Percentiles rank a stretch among this genome's conserved stretches.
Evolutionary conservation across 495 filamentous ascomycete species (phyloP).

Genomic region (Talaromyces trachyspermus): DNA sequence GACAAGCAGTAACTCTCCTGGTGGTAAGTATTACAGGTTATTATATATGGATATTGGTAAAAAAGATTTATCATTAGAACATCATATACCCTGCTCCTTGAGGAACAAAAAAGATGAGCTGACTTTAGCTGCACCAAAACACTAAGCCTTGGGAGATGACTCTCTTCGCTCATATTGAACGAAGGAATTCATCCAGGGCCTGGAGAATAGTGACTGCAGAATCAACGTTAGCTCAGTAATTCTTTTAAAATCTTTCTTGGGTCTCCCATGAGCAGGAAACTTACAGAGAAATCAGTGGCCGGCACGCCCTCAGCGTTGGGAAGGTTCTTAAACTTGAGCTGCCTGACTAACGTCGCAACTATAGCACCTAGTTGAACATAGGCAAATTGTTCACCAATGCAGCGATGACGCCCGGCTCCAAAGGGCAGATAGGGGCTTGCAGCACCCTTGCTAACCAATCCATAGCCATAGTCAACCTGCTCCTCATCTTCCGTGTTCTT

Average conservation of each 20-base stretch:
- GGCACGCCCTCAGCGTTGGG: constrained; percentile 62
- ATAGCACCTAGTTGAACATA: constrained; percentile 88
- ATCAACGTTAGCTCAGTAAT: background rate
- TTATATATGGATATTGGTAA: background rate
- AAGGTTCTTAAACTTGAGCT: constrained; percentile 66
- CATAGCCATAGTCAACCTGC: constrained; percentile 83
- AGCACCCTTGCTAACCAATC: constrained; percentile 82
- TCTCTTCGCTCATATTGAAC: constrained; percentile 32
- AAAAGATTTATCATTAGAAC: no score
- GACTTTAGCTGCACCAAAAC: background rate
- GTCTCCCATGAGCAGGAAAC: constrained; percentile 24
- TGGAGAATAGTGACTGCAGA: constrained; percentile 43
- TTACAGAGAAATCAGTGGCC: constrained; percentile 77
- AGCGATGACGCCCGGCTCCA: constrained; percentile 86
- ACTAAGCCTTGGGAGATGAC: constrained; percentile 4
- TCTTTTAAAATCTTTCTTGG: background rate
- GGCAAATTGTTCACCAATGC: constrained; percentile 96
- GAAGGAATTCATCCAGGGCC: constrained; percentile 36
- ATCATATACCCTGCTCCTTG: constrained; percentile 2
- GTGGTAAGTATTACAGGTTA: no score
- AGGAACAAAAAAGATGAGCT: background rate
- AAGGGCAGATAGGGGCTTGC: constrained; percentile 88
- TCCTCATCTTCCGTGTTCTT: constrained; percentile 35
- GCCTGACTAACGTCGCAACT: constrained; percentile 65
- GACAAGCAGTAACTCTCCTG: no score